These are phyloP conservation scores for Magnolia officinalis DNA, from an alignment of 164 flowering plant genomes.

Conservation along the genomic window DNA sequence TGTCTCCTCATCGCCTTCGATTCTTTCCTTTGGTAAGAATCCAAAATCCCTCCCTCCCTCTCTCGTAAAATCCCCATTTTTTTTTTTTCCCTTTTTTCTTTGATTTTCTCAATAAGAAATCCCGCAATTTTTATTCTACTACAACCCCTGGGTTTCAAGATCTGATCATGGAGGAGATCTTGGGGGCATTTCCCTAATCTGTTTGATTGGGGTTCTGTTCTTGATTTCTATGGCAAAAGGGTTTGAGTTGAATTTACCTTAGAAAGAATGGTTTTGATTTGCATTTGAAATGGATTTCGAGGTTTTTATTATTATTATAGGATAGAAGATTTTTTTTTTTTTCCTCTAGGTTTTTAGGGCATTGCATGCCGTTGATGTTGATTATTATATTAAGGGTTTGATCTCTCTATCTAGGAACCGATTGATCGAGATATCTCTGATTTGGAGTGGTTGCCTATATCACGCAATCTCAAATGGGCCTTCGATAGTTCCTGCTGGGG, in stretches of 20 bases:
- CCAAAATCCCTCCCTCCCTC: constrained; percentile 1
- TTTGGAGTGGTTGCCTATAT: neutral
- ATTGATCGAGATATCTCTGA: neutral
- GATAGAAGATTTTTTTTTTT: neutral
- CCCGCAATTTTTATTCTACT: neutral
- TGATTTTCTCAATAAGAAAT: neutral
- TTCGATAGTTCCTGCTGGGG: neutral
- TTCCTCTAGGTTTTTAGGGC: neutral
- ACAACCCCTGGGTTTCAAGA: neutral
- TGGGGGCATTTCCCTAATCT: constrained; percentile 16
- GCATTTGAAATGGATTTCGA: no score
- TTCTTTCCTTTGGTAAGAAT: constrained; percentile 17
- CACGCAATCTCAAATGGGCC: neutral
- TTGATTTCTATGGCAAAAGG: constrained; percentile 16
- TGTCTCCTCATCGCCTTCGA: neutral
- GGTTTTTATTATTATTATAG: no score
- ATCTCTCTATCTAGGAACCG: neutral
- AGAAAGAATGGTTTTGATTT: neutral
- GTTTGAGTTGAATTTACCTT: neutral
- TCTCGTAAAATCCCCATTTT: neutral
- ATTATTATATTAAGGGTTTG: neutral
- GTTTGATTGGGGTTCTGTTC: constrained; percentile 13
- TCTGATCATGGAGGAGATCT: constrained; percentile 4
- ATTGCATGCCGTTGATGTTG: neutral
- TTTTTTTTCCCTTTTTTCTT: neutral